Evolutionary conservation across 2,329 filamentous ascomycete species (phyloP).

Genomic region (Claviceps monticola): DNA sequence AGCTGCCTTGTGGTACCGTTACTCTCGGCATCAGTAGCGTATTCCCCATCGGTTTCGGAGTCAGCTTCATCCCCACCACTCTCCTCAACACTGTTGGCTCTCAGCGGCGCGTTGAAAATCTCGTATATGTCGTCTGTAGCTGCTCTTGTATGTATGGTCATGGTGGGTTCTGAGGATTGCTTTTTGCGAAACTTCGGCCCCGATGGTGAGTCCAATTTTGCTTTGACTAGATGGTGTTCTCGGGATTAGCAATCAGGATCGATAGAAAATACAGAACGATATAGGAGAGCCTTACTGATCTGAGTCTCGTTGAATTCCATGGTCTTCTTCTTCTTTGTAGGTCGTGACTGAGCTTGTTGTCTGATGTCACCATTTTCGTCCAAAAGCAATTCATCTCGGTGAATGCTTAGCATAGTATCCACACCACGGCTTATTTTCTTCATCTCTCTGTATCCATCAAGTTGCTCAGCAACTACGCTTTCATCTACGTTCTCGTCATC

Average conservation of each 20-base stretch:
- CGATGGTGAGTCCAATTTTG: constrained; percentile 81
- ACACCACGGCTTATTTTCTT: constrained; percentile 16
- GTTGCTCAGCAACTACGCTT: constrained; percentile 17
- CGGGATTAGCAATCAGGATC: constrained; percentile 15
- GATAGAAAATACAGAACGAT: not conserved
- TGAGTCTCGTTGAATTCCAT: constrained; percentile 86
- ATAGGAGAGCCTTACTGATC: constrained; percentile 49
- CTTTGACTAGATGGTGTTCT: constrained; percentile 56
- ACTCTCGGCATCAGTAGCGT: constrained; percentile 76
- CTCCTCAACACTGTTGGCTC: constrained; percentile 20
- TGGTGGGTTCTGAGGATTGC: constrained; percentile 69
- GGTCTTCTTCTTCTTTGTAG: constrained; percentile 57
- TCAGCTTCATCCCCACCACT: constrained; percentile 46
- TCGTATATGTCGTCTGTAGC: constrained; percentile 97
- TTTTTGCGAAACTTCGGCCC: constrained; percentile 74
- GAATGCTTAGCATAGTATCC: constrained; percentile 27
- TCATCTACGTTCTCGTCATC: constrained; percentile 27
- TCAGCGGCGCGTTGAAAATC: constrained; percentile 74
- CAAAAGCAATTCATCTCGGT: constrained; percentile 30
- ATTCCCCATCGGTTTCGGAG: constrained; percentile 60
- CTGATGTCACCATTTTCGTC: constrained; percentile 47
- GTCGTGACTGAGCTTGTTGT: constrained; percentile 30
- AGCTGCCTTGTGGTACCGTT: constrained; percentile 64
- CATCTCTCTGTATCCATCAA: constrained; percentile 16
- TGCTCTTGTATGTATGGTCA: constrained; percentile 91